Base-by-base conservation (phyloP, 2,329 filamentous ascomycete species). In the Epichloe uncinata region DNA sequence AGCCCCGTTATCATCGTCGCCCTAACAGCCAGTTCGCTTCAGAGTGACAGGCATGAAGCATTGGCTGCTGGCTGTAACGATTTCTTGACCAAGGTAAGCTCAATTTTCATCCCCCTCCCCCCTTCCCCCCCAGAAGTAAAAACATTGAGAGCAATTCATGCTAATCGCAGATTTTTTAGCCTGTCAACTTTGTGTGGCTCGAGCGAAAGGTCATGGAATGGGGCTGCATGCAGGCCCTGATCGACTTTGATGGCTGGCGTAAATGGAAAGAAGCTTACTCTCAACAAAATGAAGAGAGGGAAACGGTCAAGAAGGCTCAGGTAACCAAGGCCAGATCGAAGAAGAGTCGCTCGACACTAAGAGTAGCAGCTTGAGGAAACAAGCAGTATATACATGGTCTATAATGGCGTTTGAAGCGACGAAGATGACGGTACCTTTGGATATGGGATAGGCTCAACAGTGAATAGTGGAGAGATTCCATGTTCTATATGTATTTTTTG, bases 181-280 rank as follows among this genome's bases (percentile, higher is more conserved):
- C 93, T 18, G 91, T 98, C 57, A 95, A 95, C 65, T 96, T 96
- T 63, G 85, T 94, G 52, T 98, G 91, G 90, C 79, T 98, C 26
- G 88, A 96, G 66, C 82, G 91, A 51, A 98, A 98, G 67, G 90
- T 97, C 58, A 96, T 94, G 70, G 93, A 98, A 73, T 98, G 93
- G 93, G 93, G 93, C 50, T 97, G 93, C 72, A 98, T 98, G 93
- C 93, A 97, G 71, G 93, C 93, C 9, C 77, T 98, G 22, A 97
- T 98, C 61, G 93, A 98, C 70, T 97, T 93, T 64, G 91, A 97
- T 64, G 93, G 93, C 54, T 98, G 93, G 93, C 81, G 90, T 50
- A 88, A 88, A 66, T 98, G 93, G 93, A 95, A 95, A 66, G 87
- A 93, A 60, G 51, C 48, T 18, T 91, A 87, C 61, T 73, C 72